Conservation (phyloP, 805 yeast species). For the Candida tallmaniae region DNA sequence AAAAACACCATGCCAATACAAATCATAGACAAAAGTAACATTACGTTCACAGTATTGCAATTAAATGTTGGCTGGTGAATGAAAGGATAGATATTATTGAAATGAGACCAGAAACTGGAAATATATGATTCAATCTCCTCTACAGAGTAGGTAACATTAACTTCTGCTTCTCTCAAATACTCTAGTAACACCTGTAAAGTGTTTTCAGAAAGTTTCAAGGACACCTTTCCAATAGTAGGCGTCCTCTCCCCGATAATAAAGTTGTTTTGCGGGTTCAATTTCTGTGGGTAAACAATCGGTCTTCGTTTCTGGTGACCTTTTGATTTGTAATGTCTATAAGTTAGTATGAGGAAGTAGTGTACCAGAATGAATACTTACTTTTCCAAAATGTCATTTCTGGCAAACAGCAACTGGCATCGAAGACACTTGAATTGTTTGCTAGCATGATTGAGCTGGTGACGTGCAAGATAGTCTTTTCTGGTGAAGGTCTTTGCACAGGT, state of each 20-base stretch:
- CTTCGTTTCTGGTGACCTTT: neutral
- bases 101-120: slow-evolving; percentile 7
- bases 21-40: slow-evolving; percentile 9
- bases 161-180: neutral
- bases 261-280: neutral
- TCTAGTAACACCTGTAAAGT: neutral
- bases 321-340: slow-evolving; percentile 1
- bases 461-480: neutral
- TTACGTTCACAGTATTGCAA: slow-evolving; percentile 4
- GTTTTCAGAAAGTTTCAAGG: neutral
- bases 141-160: neutral
- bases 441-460: slow-evolving; percentile 2
- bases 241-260: neutral
- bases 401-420: neutral
- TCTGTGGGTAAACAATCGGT: neutral
- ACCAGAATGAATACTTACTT: neutral
- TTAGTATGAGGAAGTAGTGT: neutral
- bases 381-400: slow-evolving; percentile 2
- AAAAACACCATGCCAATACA: slow-evolving; percentile 5
- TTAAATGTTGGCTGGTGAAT: slow-evolving; percentile 10
- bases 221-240: neutral
- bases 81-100: slow-evolving; percentile 8
- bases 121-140: neutral
- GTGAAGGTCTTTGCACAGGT: slow-evolving; percentile 1
- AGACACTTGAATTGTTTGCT: slow-evolving; percentile 1